phyloP scores from a whole-genome alignment of 805 yeast species.

The Komagataella mondaviorum region DNA sequence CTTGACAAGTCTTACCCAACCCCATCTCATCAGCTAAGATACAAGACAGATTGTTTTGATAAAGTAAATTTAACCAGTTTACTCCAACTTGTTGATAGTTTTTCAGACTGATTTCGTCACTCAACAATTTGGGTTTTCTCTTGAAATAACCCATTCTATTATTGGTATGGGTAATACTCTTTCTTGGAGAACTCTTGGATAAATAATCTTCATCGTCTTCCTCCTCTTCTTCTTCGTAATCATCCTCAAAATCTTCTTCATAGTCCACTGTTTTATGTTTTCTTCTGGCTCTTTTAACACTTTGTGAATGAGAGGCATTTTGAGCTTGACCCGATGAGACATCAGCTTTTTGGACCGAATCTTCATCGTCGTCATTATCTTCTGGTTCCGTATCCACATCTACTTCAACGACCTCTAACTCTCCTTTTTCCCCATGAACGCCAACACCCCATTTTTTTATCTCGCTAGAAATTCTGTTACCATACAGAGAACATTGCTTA shows the following conservation, averaged over 20 bases:
- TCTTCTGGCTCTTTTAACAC: background rate
- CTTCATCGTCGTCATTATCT: conserved; percentile 7
- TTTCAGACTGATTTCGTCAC: conserved; percentile 56
- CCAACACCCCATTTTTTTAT: conserved; percentile 85
- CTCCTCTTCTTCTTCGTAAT: conserved; percentile 13
- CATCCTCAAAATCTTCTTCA: conserved; percentile 14
- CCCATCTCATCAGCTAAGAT: conserved; percentile 99
- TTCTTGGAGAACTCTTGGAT: background rate
- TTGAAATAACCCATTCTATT: conserved; percentile 32
- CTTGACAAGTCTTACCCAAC: conserved; percentile 93
- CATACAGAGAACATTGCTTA: conserved; percentile 67
- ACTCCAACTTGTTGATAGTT: conserved; percentile 94
- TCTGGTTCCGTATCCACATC: conserved; percentile 17
- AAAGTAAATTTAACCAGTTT: conserved; percentile 80
- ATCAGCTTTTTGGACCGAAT: background rate
- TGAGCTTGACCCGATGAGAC: background rate
- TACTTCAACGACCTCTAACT: conserved; percentile 48
- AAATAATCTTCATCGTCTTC: conserved; percentile 10
- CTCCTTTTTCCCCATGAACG: conserved; percentile 48
- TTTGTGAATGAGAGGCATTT: background rate
- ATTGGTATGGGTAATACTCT: conserved; percentile 1
- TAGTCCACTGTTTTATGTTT: conserved; percentile 1
- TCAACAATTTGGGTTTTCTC: conserved; percentile 57
- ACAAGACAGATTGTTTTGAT: conserved; percentile 71
- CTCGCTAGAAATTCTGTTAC: conserved; percentile 54